These are phyloP conservation scores for Coffea humblotiana DNA, from an alignment of 305 asterid species.

Conservation along the genomic window DNA sequence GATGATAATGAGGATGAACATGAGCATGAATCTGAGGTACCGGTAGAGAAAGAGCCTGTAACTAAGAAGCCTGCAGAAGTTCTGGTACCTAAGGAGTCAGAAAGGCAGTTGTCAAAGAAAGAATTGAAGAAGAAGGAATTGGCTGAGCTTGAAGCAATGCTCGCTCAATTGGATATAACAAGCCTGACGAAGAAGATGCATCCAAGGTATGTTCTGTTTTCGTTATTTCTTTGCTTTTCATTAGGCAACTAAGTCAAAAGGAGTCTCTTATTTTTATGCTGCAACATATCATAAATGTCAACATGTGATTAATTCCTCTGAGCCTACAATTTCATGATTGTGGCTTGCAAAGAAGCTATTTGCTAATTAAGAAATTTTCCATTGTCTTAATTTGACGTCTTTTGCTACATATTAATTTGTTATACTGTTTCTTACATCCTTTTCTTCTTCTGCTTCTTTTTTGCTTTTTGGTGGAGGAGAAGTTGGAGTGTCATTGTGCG, in stretches of 20 bases:
- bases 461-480: no score
- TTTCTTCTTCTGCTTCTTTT: neutral
- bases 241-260: neutral
- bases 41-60: slow-evolving; percentile 43
- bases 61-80: slow-evolving; percentile 42
- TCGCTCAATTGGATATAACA: slow-evolving; percentile 77
- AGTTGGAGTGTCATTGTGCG: neutral
- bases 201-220: slow-evolving; percentile 42
- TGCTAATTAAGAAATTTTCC: neutral
- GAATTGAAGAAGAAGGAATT: slow-evolving; percentile 89
- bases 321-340: neutral
- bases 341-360: neutral
- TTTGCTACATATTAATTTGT: neutral
- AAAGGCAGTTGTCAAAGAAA: slow-evolving; percentile 91
- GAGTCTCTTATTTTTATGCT: neutral
- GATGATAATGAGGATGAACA: slow-evolving; percentile 38
- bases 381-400: neutral
- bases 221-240: slow-evolving; percentile 3
- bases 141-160: slow-evolving; percentile 86
- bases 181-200: slow-evolving; percentile 49
- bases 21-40: slow-evolving; percentile 59
- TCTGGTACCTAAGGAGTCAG: slow-evolving; percentile 67
- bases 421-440: neutral
- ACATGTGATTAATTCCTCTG: neutral
- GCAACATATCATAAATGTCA: neutral